Evolutionary conservation across 768 basidiomycete species (phyloP).

Genomic region (Suillus placidus): DNA sequence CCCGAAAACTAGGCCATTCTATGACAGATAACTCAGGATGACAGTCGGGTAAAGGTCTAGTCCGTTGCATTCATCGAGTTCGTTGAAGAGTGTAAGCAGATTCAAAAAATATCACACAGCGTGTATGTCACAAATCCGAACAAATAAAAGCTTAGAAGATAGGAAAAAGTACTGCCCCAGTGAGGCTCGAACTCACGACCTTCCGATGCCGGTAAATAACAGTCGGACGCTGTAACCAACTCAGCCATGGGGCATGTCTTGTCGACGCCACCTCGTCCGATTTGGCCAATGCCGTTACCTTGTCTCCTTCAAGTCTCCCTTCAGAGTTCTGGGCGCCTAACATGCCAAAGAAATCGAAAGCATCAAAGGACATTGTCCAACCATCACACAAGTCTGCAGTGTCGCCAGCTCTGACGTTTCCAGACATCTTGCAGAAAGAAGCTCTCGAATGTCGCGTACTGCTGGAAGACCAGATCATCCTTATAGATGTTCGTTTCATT

Average conservation of each 20-base stretch:
- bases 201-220: conserved; percentile 45
- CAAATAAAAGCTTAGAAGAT: neutral
- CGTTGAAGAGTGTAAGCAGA: neutral
- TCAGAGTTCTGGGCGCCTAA: neutral
- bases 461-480: conserved; percentile 65
- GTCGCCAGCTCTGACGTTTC: conserved; percentile 38
- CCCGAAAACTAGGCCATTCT: conserved; percentile 49
- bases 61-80: conserved; percentile 39
- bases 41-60: conserved; percentile 39
- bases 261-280: neutral
- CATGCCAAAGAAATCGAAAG: conserved; percentile 13
- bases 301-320: neutral
- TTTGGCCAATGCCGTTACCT: neutral
- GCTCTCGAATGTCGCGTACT: conserved; percentile 49
- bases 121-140: neutral
- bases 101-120: neutral
- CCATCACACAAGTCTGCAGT: neutral
- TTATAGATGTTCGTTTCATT: conserved; percentile 52
- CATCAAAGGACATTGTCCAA: neutral
- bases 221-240: conserved; percentile 56
- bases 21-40: conserved; percentile 57
- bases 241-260: conserved; percentile 51
- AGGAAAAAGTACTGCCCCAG: conserved; percentile 43
- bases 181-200: conserved; percentile 58
- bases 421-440: conserved; percentile 46